Conservation (phyloP, 2,329 filamentous ascomycete species). For the Leptographium galeiforme region DNA sequence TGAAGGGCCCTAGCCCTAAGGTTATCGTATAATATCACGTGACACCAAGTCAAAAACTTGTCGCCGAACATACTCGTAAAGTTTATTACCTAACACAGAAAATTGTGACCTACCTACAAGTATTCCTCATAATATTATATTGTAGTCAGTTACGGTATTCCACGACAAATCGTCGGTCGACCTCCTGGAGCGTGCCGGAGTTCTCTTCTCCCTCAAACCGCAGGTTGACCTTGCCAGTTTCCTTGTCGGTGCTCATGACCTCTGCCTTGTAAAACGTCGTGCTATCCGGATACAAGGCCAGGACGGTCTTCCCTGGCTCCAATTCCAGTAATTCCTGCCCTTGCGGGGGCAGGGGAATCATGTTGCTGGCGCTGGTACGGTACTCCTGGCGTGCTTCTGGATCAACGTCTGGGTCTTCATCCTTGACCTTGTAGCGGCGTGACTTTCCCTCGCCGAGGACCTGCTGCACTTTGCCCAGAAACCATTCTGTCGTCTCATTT, state of each 20-base stretch:
- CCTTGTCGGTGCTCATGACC: slow-evolving; percentile 53
- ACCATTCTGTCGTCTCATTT: slow-evolving; percentile 47
- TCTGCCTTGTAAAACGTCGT: slow-evolving; percentile 79
- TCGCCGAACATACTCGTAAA: background rate
- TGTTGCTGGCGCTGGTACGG: slow-evolving; percentile 56
- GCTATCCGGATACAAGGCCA: slow-evolving; percentile 70
- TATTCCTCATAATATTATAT: no score
- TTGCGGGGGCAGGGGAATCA: slow-evolving; percentile 60
- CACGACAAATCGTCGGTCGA: slow-evolving; percentile 63
- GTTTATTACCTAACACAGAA: no score
- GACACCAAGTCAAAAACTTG: background rate
- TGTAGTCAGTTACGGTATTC: slow-evolving; percentile 40
- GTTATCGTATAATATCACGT: background rate
- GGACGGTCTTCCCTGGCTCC: slow-evolving; percentile 55
- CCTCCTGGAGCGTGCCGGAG: slow-evolving; percentile 58
- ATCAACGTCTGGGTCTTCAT: slow-evolving; percentile 59
- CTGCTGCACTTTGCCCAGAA: slow-evolving; percentile 64
- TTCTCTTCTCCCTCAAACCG: slow-evolving; percentile 73
- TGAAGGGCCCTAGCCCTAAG: slow-evolving; percentile 3
- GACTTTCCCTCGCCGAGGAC: slow-evolving; percentile 67
- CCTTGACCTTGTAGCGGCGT: slow-evolving; percentile 65
- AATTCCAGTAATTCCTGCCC: slow-evolving; percentile 42
- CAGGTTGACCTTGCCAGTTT: slow-evolving; percentile 42
- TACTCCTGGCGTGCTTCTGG: slow-evolving; percentile 53
- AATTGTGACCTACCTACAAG: background rate